These are phyloP conservation scores for Dactylis glomerata DNA, from an alignment of 176 grass and related monocot species.

Conservation along the genomic window DNA sequence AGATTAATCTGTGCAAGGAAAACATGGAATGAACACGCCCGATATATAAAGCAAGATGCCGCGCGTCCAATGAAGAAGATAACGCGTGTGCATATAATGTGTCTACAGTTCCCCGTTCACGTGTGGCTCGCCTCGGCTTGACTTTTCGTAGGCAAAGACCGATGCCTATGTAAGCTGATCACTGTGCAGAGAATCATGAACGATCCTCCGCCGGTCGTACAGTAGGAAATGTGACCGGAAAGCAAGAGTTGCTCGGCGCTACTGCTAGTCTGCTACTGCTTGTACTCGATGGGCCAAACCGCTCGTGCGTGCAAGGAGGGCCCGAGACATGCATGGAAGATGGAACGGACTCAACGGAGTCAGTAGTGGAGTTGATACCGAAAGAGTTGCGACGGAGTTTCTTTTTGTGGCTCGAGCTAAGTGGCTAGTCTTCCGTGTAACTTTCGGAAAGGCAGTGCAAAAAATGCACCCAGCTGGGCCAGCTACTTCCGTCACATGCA, in stretches of 20 bases:
- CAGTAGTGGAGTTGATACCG: conserved; percentile 24
- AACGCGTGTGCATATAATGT: neutral
- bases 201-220: conserved; percentile 3
- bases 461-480: neutral
- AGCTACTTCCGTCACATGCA: neutral
- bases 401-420: neutral
- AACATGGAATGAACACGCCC: neutral
- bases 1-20: neutral
- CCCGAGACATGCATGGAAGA: neutral
- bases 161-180: neutral
- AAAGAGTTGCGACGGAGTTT: conserved; percentile 18
- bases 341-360: neutral
- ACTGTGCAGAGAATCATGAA: neutral
- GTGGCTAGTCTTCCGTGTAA: neutral
- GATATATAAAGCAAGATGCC: neutral
- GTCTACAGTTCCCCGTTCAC: neutral
- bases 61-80: neutral
- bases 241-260: neutral
- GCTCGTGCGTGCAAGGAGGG: neutral
- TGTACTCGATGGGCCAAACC: neutral
- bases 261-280: neutral
- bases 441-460: neutral
- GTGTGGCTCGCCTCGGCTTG: neutral
- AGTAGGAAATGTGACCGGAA: neutral
- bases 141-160: neutral